phyloP scores from a whole-genome alignment of 495 filamentous ascomycete genomes.

The Podospora didyma region DNA sequence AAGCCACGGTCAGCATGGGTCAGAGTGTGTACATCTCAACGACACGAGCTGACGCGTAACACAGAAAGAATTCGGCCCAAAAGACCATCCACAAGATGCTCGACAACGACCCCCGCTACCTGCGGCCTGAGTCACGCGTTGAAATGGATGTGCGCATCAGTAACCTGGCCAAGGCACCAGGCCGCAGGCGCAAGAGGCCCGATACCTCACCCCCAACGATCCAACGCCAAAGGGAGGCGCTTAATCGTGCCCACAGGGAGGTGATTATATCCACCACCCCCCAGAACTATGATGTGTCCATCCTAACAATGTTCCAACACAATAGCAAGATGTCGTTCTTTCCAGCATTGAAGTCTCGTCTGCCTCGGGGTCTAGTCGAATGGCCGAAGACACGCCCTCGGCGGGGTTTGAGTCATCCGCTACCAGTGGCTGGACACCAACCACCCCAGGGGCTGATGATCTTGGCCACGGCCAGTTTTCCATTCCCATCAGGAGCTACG shows the following conservation, averaged over 20 bases:
- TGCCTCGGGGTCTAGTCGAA: constrained; percentile 8
- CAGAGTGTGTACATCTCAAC: neutral
- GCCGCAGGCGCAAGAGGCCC: constrained; percentile 12
- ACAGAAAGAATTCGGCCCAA: constrained; percentile 45
- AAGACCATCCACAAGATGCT: constrained; percentile 44
- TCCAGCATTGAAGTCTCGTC: constrained; percentile 9
- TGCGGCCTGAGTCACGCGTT: constrained; percentile 39
- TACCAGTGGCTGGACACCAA: neutral
- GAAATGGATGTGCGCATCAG: constrained; percentile 39
- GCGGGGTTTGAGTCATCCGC: constrained; percentile 10
- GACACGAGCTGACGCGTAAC: neutral
- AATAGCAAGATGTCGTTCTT: constrained; percentile 3
- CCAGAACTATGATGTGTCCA: neutral
- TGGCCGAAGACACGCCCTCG: constrained; percentile 7
- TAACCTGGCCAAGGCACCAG: constrained; percentile 21
- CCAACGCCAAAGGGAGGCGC: neutral
- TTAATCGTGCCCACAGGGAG: neutral
- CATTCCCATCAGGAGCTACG: constrained; percentile 4
- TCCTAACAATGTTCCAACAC: neutral
- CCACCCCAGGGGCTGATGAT: neutral
- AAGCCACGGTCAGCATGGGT: constrained; percentile 30
- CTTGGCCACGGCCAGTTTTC: neutral
- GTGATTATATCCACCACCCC: neutral
- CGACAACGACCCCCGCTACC: constrained; percentile 44
- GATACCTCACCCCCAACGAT: neutral